A percentile compares a stretch with the other conserved stretches of the same genome.
phyloP scores from a whole-genome alignment of 306 rosid genomes.

The Cucumis melo region DNA sequence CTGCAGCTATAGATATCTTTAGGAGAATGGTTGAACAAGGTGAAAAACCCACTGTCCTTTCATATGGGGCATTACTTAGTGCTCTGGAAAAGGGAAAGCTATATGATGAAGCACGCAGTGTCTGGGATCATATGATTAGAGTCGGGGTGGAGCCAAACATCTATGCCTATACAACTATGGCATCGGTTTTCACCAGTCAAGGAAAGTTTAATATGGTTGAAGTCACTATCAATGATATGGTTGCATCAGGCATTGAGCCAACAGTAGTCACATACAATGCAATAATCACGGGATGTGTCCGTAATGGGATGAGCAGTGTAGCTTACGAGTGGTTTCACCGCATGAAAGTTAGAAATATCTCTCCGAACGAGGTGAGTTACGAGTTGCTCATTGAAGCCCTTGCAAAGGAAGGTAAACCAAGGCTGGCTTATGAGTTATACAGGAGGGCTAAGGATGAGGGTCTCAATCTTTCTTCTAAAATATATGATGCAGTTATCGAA shows the following conservation, averaged over 20 bases:
- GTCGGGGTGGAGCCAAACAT: constrained; percentile 67
- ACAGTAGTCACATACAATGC: constrained; percentile 83
- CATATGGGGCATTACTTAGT: constrained; percentile 86
- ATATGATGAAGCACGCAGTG: constrained; percentile 67
- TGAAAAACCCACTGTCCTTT: constrained; percentile 70
- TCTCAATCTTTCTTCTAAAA: constrained; percentile 47
- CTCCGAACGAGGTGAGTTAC: constrained; percentile 59
- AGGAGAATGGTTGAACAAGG: constrained; percentile 93
- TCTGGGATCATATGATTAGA: constrained; percentile 84
- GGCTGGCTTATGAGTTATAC: constrained; percentile 73
- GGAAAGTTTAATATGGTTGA: constrained; percentile 73
- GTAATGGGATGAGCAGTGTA: constrained; percentile 44
- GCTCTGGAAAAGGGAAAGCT: constrained; percentile 92
- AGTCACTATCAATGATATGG: constrained; percentile 56
- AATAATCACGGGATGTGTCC: constrained; percentile 59
- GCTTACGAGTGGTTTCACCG: constrained; percentile 94
- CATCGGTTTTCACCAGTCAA: constrained; percentile 71
- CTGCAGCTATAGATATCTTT: constrained; percentile 66
- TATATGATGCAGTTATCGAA: constrained; percentile 52
- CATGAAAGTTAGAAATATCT: constrained; percentile 56
- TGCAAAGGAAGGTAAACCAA: constrained; percentile 74
- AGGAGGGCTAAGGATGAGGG: constrained; percentile 53
- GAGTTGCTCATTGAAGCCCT: constrained; percentile 85
- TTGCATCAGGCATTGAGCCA: constrained; percentile 45
- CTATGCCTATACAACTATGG: constrained; percentile 81